These are phyloP conservation scores for Bimuria novae-zelandiae DNA, from an alignment of 2,329 filamentous ascomycete genomes.

Conservation along the genomic window DNA sequence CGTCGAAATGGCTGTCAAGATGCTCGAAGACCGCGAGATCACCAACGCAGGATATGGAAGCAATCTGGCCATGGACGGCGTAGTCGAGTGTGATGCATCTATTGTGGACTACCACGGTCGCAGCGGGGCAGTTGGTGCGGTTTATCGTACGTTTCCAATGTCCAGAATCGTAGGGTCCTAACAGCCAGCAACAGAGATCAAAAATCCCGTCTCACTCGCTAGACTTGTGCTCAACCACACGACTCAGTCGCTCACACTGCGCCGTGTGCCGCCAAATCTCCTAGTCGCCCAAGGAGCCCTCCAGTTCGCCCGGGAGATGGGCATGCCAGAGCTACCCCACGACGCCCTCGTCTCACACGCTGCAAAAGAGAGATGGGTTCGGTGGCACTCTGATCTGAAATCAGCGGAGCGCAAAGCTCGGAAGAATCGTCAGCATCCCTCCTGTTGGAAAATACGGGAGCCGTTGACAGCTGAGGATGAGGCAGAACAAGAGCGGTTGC, in stretches of 20 bases:
- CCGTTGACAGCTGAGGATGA: slow-evolving; percentile 35
- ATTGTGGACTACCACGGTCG: slow-evolving; percentile 89
- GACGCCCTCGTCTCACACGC: slow-evolving; percentile 79
- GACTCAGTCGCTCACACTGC: slow-evolving; percentile 75
- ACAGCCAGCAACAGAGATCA: slow-evolving; percentile 67
- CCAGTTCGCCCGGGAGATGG: slow-evolving; percentile 81
- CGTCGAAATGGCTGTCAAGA: slow-evolving; percentile 83
- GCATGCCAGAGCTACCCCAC: slow-evolving; percentile 73
- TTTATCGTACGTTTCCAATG: slow-evolving; percentile 74
- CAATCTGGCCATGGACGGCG: slow-evolving; percentile 87
- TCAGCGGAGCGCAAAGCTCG: slow-evolving; percentile 59
- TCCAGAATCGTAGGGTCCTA: slow-evolving; percentile 10
- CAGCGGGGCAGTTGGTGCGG: slow-evolving; percentile 91
- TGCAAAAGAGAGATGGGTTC: slow-evolving; percentile 75
- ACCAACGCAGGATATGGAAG: slow-evolving; percentile 97
- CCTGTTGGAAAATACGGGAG: slow-evolving; percentile 31
- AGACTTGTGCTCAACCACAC: slow-evolving; percentile 80
- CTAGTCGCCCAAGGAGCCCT: slow-evolving; percentile 84
- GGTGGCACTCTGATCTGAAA: slow-evolving; percentile 75
- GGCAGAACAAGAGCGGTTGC: slow-evolving; percentile 36
- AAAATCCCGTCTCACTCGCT: slow-evolving; percentile 88
- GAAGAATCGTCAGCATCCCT: slow-evolving; percentile 33
- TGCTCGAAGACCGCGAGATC: slow-evolving; percentile 91
- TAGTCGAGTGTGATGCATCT: slow-evolving; percentile 92
- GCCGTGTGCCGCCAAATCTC: slow-evolving; percentile 89